Conservation (phyloP, 2,329 filamentous ascomycete genomes). For the Fusarium sulawesiense region DNA sequence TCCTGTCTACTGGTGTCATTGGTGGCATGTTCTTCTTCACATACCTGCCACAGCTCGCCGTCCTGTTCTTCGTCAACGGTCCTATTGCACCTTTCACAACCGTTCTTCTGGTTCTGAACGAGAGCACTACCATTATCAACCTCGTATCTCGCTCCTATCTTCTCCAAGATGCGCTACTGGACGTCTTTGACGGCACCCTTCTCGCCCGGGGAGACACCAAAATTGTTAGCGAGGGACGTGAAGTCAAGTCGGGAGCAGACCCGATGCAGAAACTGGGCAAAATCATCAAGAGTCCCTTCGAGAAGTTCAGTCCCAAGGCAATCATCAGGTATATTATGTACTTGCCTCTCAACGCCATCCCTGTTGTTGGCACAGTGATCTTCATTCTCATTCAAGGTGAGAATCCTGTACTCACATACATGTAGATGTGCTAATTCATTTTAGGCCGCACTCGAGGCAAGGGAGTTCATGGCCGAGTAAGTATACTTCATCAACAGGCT, state of each 20-base stretch:
- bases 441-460: slow-evolving; percentile 61
- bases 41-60: slow-evolving; percentile 84
- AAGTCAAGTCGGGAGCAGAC: slow-evolving; percentile 72
- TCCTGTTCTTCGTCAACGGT: slow-evolving; percentile 87
- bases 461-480: slow-evolving; percentile 65
- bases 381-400: slow-evolving; percentile 82
- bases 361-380: slow-evolving; percentile 83
- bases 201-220: slow-evolving; percentile 62
- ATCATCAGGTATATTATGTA: slow-evolving; percentile 85
- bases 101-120: slow-evolving; percentile 72
- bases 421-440: slow-evolving; percentile 5
- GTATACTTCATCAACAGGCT: slow-evolving; percentile 38
- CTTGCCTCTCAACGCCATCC: slow-evolving; percentile 92
- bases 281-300: slow-evolving; percentile 67
- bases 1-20: slow-evolving; percentile 78
- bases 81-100: slow-evolving; percentile 82
- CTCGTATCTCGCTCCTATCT: slow-evolving; percentile 75
- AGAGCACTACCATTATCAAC: slow-evolving; percentile 69
- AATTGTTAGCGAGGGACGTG: slow-evolving; percentile 79
- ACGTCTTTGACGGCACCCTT: slow-evolving; percentile 86
- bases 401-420: background rate
- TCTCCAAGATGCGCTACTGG: slow-evolving; percentile 83
- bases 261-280: slow-evolving; percentile 68
- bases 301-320: slow-evolving; percentile 68
- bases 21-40: slow-evolving; percentile 87